Conservation (phyloP, 495 filamentous ascomycete species). For the Zalerion maritima region DNA sequence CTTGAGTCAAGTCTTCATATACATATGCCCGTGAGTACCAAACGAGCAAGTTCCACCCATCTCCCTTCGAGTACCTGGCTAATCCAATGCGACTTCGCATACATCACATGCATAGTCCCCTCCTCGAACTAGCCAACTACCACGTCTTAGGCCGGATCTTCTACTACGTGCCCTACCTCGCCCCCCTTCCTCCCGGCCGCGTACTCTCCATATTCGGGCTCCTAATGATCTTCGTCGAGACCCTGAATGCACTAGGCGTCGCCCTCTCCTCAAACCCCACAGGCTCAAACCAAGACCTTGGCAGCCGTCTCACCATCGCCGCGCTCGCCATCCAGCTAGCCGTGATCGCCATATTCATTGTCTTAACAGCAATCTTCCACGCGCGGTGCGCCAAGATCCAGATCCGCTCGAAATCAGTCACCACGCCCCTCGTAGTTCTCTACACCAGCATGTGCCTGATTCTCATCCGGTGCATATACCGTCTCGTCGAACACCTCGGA, state of each 20-base stretch:
- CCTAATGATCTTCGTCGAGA: conserved; percentile 16
- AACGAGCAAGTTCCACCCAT: no score
- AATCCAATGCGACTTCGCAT: not conserved
- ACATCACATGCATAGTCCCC: conserved; percentile 9
- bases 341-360: conserved; percentile 14
- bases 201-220: conserved; percentile 18
- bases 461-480: conserved; percentile 17
- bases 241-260: conserved; percentile 18
- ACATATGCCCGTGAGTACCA: conserved; percentile 17
- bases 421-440: conserved; percentile 10
- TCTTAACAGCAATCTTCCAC: conserved; percentile 19
- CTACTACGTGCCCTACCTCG: conserved; percentile 18
- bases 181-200: conserved; percentile 14
- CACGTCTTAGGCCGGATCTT: conserved; percentile 23
- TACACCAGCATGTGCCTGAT: conserved; percentile 20
- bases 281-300: conserved; percentile 5
- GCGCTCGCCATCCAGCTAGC: conserved; percentile 17
- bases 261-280: conserved; percentile 15
- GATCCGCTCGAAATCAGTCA: conserved; percentile 5
- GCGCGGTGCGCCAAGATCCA: conserved; percentile 9
- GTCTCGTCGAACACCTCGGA: conserved; percentile 18
- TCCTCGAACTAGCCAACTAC: conserved; percentile 27
- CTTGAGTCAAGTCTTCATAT: conserved; percentile 18
- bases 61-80: not conserved
- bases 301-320: conserved; percentile 12